Conservation (phyloP, 805 yeast species). For the Cyberlindnera amylophila region DNA sequence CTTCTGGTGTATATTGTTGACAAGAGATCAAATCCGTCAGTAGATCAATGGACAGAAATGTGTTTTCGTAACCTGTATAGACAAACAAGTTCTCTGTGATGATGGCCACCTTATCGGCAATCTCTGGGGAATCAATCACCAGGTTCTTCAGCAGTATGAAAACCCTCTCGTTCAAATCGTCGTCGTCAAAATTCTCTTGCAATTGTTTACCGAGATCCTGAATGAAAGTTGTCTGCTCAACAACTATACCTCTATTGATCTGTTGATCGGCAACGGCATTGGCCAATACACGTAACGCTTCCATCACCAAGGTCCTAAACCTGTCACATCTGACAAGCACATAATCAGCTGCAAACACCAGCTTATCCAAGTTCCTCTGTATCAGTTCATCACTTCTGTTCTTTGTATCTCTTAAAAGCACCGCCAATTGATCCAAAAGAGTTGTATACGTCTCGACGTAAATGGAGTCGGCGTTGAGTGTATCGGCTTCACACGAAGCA, state of each 20-base stretch:
- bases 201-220: constrained; percentile 10
- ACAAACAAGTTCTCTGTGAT: constrained; percentile 15
- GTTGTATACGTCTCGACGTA: constrained; percentile 23
- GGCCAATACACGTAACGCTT: constrained; percentile 23
- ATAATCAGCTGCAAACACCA: constrained; percentile 14
- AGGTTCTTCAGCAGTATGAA: constrained; percentile 19
- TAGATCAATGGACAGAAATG: constrained; percentile 17
- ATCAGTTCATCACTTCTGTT: constrained; percentile 17
- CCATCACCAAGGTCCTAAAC: constrained; percentile 13
- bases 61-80: constrained; percentile 12
- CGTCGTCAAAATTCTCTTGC: constrained; percentile 21
- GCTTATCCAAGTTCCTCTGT: constrained; percentile 12
- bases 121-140: constrained; percentile 18
- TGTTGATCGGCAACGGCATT: constrained; percentile 28
- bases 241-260: constrained; percentile 17
- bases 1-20: constrained; percentile 6
- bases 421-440: constrained; percentile 23
- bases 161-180: constrained; percentile 19
- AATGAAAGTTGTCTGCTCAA: constrained; percentile 8
- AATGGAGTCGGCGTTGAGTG: constrained; percentile 10
- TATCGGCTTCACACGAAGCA: constrained; percentile 12
- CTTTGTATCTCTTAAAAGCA: constrained; percentile 20
- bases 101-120: constrained; percentile 10
- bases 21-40: constrained; percentile 15
- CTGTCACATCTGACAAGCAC: constrained; percentile 6